These are phyloP conservation scores for Purpureocillium lavendulum DNA, from an alignment of 2,329 filamentous ascomycete species.

Conservation along the genomic window DNA sequence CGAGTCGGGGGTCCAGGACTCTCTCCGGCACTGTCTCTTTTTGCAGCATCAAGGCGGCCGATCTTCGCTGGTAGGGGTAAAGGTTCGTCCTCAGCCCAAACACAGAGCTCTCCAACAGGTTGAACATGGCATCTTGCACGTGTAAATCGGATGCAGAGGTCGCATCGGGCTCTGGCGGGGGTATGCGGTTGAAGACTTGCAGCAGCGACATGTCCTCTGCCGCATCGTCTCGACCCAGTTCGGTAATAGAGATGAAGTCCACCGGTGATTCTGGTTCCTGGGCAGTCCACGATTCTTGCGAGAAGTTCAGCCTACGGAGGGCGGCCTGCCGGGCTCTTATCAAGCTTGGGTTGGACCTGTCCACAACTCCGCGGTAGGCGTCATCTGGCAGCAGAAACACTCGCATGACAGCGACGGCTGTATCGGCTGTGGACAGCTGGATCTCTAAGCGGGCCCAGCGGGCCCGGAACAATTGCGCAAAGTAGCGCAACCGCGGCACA, in stretches of 20 bases:
- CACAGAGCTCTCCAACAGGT: slow-evolving; percentile 44
- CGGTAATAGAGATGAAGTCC: not conserved
- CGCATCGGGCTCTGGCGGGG: slow-evolving; percentile 55
- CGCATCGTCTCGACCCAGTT: slow-evolving; percentile 15
- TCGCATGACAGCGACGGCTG: slow-evolving; percentile 29
- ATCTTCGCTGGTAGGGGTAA: slow-evolving; percentile 72
- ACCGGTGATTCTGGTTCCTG: slow-evolving; percentile 8
- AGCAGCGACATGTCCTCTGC: slow-evolving; percentile 48
- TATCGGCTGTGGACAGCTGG: slow-evolving; percentile 10
- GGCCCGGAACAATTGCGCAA: slow-evolving; percentile 21
- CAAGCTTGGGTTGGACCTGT: slow-evolving; percentile 36
- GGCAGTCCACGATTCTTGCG: slow-evolving; percentile 46
- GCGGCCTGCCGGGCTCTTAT: slow-evolving; percentile 37
- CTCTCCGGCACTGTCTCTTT: slow-evolving; percentile 60
- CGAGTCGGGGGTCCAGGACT: slow-evolving; percentile 66
- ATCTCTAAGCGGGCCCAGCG: slow-evolving; percentile 38
- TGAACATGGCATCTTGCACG: slow-evolving; percentile 43
- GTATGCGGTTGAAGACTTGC: slow-evolving; percentile 64
- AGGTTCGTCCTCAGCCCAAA: slow-evolving; percentile 55
- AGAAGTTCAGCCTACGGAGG: slow-evolving; percentile 47
- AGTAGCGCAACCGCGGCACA: slow-evolving; percentile 12
- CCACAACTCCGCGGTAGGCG: slow-evolving; percentile 42
- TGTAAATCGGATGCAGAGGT: slow-evolving; percentile 39
- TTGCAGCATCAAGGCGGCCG: slow-evolving; percentile 76
- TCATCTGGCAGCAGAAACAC: slow-evolving; percentile 62